Evolutionary conservation across 257 asterid genomes (phyloP).

Genomic region (Scutellaria galericulata): DNA sequence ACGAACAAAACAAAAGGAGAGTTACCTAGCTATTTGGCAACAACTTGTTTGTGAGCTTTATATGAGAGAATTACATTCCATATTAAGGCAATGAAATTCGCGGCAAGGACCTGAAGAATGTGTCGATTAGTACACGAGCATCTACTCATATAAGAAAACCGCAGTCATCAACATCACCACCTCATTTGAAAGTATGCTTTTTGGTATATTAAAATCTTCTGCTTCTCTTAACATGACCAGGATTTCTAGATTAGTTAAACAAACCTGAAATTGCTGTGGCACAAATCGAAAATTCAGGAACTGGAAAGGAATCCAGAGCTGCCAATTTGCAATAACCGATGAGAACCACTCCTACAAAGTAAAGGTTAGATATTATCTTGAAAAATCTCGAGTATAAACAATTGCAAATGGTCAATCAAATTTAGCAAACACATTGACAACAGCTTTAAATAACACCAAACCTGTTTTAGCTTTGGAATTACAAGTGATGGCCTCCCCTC

Average conservation of each 20-base stretch:
- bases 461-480: slow-evolving; percentile 90
- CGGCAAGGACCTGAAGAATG: slow-evolving; percentile 80
- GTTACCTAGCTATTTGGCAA: slow-evolving; percentile 68
- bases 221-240: neutral
- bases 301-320: slow-evolving; percentile 96
- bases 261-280: slow-evolving; percentile 96
- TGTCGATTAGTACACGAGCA: neutral
- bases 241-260: slow-evolving; percentile 27
- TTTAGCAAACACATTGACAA: neutral
- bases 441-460: slow-evolving; percentile 23
- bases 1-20: slow-evolving; percentile 1
- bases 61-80: slow-evolving; percentile 91
- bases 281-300: slow-evolving; percentile 91
- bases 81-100: slow-evolving; percentile 69
- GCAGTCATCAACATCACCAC: neutral
- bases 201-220: too few species aligned
- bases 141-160: neutral
- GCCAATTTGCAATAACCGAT: slow-evolving; percentile 94
- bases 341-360: slow-evolving; percentile 81
- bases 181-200: neutral
- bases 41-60: slow-evolving; percentile 85
- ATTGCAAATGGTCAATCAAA: neutral
- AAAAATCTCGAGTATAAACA: slow-evolving; percentile 3
- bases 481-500: slow-evolving; percentile 74
- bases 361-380: neutral